phyloP scores from a whole-genome alignment of 1,284 basidiomycete genomes.

The Pseudozyma sp. region DNA sequence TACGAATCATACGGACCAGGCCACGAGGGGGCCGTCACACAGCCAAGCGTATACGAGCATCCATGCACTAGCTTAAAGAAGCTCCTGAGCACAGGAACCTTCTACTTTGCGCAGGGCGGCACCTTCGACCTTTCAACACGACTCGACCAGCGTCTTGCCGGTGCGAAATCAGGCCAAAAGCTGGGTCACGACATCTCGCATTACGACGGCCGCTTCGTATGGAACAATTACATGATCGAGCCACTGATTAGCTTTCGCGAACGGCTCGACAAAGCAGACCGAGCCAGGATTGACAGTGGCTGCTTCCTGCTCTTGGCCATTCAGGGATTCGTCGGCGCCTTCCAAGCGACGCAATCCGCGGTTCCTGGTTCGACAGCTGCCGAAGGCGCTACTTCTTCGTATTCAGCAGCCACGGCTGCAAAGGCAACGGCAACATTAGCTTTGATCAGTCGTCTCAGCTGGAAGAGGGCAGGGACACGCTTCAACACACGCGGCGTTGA shows the following conservation, averaged over 20 bases:
- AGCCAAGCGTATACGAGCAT: conserved; percentile 76
- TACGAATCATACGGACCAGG: conserved; percentile 33
- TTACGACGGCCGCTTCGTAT: conserved; percentile 72
- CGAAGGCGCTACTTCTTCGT: conserved; percentile 73
- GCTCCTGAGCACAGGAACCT: conserved; percentile 88
- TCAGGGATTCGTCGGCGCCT: conserved; percentile 86
- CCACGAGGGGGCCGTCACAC: conserved; percentile 36
- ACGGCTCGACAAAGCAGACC: conserved; percentile 77
- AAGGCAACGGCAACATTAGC: conserved; percentile 75
- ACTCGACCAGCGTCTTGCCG: conserved; percentile 69
- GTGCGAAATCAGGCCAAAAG: conserved; percentile 56
- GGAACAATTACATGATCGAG: conserved; percentile 85
- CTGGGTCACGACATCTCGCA: conserved; percentile 35
- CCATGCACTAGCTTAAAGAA: conserved; percentile 90
- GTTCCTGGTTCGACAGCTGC: background rate
- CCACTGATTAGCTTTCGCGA: conserved; percentile 84
- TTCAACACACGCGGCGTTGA: conserved; percentile 98
- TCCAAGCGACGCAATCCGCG: conserved; percentile 72
- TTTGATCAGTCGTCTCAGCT: conserved; percentile 83
- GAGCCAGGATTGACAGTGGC: conserved; percentile 76
- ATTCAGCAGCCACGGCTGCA: background rate
- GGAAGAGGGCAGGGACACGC: conserved; percentile 94
- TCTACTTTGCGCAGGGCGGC: conserved; percentile 87
- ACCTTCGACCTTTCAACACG: conserved; percentile 80
- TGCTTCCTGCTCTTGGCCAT: conserved; percentile 78